Conservation (phyloP, 768 basidiomycete genomes). For the Agrocybe praecox region DNA sequence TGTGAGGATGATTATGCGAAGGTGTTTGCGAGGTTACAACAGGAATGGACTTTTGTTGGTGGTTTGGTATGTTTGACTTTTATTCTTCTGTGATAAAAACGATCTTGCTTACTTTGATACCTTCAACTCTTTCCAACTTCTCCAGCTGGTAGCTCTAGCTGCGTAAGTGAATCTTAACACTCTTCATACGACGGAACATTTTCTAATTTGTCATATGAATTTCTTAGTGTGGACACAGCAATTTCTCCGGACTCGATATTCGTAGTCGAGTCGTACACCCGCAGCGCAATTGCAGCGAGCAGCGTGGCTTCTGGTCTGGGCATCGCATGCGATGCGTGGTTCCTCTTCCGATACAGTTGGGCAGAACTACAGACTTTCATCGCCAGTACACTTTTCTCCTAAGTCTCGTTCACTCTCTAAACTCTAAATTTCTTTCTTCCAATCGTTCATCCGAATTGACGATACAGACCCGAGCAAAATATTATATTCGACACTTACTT, state of each 20-base stretch:
- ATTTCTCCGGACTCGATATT: constrained; percentile 58
- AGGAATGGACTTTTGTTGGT: constrained; percentile 71
- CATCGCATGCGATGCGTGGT: constrained; percentile 64
- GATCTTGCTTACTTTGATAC: too few relatives aligned
- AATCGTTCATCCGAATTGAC: too few relatives aligned
- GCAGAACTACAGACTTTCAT: constrained; percentile 52
- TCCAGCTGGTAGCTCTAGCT: constrained; percentile 60
- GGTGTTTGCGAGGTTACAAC: constrained; percentile 47
- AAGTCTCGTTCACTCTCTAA: too few relatives aligned
- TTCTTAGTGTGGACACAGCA: constrained; percentile 53
- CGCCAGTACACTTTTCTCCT: constrained; percentile 38
- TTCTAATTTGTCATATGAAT: too few relatives aligned
- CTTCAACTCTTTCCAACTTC: too few relatives aligned
- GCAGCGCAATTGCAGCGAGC: constrained; percentile 55
- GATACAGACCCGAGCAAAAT: constrained; percentile 51
- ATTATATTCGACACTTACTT: constrained; percentile 63
- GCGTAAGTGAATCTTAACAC: constrained; percentile 55
- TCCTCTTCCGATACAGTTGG: constrained; percentile 63
- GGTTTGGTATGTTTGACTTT: constrained; percentile 48
- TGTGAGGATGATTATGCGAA: constrained; percentile 53
- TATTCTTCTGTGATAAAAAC: too few relatives aligned
- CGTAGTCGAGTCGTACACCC: constrained; percentile 46
- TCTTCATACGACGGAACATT: too few relatives aligned
- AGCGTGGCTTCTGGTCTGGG: constrained; percentile 67
- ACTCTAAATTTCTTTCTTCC: too few relatives aligned